Evolutionary conservation across 1,139 yeast genomes (phyloP), one percentile per base, ranked within the genome.

Genomic region (Candida tropicalis): DNA sequence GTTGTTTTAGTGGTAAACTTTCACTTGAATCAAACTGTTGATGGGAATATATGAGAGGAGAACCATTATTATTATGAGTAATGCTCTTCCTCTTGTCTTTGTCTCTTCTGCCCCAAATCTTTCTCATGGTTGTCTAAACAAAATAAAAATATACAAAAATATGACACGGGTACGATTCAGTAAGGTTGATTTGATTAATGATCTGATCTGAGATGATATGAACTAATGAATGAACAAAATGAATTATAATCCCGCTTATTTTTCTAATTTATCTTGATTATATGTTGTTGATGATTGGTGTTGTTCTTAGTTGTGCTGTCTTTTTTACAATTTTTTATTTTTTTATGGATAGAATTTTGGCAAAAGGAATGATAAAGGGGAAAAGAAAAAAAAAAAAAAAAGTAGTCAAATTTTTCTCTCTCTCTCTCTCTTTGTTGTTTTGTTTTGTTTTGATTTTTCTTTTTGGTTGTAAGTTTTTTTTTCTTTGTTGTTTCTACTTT

Each of bases 61-160:
- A 32, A 5, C 18, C 34, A 15, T 20, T 26, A 20, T 22, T 16
- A 13, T 10, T 7, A 8, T 18, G 35, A 22, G 35, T 23, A 12
- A 47, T 18, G 27, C 52, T 49, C 36, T 50, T 53, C 28, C 55
- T 46, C 45, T 53, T 45, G 23, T 54, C 57, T 39, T 44, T 52
- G 28, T 54, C 59, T 40, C 46, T 51, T 40, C 55, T 53, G 29
- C 46, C 45, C 61, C 61, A 57, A 31, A 57, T 55, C 48, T 55
- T 57, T 39, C 59, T 56, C 61, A 57, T 57, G 24, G 24, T n/a
- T 4, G 15, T 6, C 23, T 20, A 20, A n/a, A n/a, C n/a, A n/a
- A n/a, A n/a, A n/a, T n/a, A n/a, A n/a, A 20, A 6, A 20, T 20
- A 20, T 20, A 6, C 6, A 3, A 20, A 18, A 20, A 20, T 3